Base-by-base conservation (phyloP, 805 yeast species). In the Cyberlindnera maclurae region DNA sequence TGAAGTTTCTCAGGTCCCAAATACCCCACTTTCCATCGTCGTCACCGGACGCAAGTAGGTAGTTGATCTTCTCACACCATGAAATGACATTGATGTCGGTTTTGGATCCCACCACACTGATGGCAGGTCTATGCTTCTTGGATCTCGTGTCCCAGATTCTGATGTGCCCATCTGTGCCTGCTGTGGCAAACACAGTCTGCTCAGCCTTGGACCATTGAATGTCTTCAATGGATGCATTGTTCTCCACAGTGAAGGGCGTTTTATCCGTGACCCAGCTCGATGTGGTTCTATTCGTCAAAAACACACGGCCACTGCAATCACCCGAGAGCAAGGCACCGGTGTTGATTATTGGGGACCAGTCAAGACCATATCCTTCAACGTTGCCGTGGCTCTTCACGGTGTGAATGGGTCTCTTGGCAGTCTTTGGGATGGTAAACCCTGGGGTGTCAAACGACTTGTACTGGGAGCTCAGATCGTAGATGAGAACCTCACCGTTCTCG, bases 21-120 rank as follows among this genome's bases (percentile, higher is more conserved):
- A 93, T 93, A 32, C 95, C 88, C 96, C 97, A 93, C 24, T 79
- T 65, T 47, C 98, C 98, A 60, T 89, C 96, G 61, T 93, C 98
- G 58, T 93, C 96, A 51, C 98, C 98, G 35, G 93, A 79, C 0
- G 97, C 97, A 40, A 93, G 69, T 54, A 93, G 67, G 57, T 90
- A 88, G 54, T 82, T 81, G 48, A 89, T 82, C 58, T 84, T 83
- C 45, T 74, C 75, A 64, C 90, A 85, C 98, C 98, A 93, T 37
- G 96, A 85, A 59, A 93, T 82, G 39, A 93, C 98, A 55, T 93
- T 93, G 47, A 93, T 85, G 60, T 93, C 98, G 1, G 85, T 69
- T 16, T 68, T 63, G 12, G 95, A 78, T 0, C 96, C 97, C 40
- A 63, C 68, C 28, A 87, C 87, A 30, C 87, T 80, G 43, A 93